Base-by-base conservation (phyloP, 192 early-diverging fungal species). In the Umbelopsis vinacea region DNA sequence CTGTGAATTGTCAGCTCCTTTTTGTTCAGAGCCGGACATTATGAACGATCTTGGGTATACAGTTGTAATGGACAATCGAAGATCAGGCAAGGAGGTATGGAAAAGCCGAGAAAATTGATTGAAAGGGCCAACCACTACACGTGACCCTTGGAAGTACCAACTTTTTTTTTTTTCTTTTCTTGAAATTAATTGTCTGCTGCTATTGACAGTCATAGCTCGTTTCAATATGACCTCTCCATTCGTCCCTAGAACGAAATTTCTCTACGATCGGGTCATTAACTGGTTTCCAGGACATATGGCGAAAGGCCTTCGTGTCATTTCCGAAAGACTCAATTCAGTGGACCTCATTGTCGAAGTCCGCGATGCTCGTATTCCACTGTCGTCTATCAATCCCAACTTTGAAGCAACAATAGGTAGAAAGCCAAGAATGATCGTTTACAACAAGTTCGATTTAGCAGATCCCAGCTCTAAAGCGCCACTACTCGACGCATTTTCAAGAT, bases 341-440 rank as follows among this genome's bases (percentile, higher is more conserved):
- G 95, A 99, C 82, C 82, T 97, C 12, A 82, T 99, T 15, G 87
- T 99, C 33, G 97, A 99, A 79, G 93, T 94, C 2, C 91, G 97
- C 14, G 97, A 99, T 82, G 95, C 96, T 11, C 85, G 97, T 29
- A 94, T 97, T 54, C 97, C 97, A 9, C 75, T 99, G 12, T 95
- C 97, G 0, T 92, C 92, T 40, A 93, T 93, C 79, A 97, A 96
- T 80, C 87, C 88, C 57, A 89, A 90, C 71, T 91, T 96, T 74
- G 87, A 92, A 86, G 74, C 84, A 35, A 81, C 91, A 21, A 80
- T 89, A 35, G 88, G 89, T 21, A 67, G 74, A 40, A 87, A 92
- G 66, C 84, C 90, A 14, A 83, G 93, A 8, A 75, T 97, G 3
- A 85, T 99, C 21, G 89, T 97, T 9, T 96, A 95, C 84, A 99